Evolutionary conservation across 2,329 filamentous ascomycete genomes (phyloP), one percentile per base, ranked within the genome.

Genomic region (Ceratocystis ficicola): DNA sequence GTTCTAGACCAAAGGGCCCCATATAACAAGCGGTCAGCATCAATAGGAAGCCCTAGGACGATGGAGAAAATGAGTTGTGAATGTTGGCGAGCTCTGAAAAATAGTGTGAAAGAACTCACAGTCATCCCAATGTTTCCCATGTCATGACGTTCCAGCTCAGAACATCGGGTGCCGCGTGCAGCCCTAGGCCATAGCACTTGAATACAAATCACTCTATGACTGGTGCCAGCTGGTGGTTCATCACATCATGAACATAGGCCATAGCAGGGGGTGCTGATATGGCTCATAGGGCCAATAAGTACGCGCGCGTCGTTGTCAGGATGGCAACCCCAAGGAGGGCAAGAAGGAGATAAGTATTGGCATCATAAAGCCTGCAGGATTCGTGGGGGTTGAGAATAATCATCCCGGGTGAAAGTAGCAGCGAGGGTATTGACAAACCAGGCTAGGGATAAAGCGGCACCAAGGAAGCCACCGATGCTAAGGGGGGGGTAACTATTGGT

Each of bases 41-140:
- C 30, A 80, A 83, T 36, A 88, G 74, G 64, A 83, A 82, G 0
- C 74, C 68, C 81, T 83, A 67, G 48, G 15, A 28, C 28, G 36
- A 15, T 5, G 4, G 28, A 22, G 25, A 25, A 25, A 28, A 28
- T 22, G 6, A 22, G 46, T 12, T 41, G 36, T 41, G 46, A 48
- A 6, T 17, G 46, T 20, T 2, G 10, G 46, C n/a, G 8, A 22
- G n/a, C n/a, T 17, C 17, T 20, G 20, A 1, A 52, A 22, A 48
- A 12, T 1, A 52, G 36, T n/a, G 41, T 32, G n/a, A 32, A 60
- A 62, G 36, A 25, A 73, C 80, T 75, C 70, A 85, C 81, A 30
- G 87, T 89, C 62, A 80, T 79, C 6, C 81, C 85, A 68, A 91
- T 78, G 71, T 90, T 90, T 2, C 87, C 83, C 84, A 88, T n/a